Base-by-base conservation (phyloP, 1,139 yeast species). In the Taphrina communis region DNA sequence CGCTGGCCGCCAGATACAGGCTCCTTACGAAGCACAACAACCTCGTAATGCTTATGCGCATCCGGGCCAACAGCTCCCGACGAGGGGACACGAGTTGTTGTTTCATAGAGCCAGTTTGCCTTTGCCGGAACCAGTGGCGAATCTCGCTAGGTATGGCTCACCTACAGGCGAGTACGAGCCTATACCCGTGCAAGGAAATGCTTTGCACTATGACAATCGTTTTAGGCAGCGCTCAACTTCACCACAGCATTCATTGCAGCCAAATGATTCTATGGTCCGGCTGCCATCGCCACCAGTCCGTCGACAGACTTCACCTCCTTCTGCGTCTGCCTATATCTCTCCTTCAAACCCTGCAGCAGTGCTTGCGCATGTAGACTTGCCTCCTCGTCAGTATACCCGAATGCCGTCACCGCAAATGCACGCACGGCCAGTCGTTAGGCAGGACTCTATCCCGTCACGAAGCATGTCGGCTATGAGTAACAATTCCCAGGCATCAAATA, bases 271-370 rank as follows among this genome's bases (percentile, higher is more conserved):
- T 35, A 7, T 36, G 14, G 31, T 31, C 6, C 2, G 53, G 25
- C 2, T 58, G 12, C 62, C 62, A n/a, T 42, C 62, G n/a, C 62
- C 62, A 12, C 62, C 62, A 42, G 44, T 31, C 11, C 62, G 62
- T 21, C 38, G 42, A 8, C 53, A 58, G 36, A 56, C 36, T n/a
- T 17, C 35, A 11, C 42, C 57, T 11, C 42, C 12, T 35, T 17
- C 48, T 25, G 14, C 55, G 14, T 50, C 36, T 11, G 38, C 36
- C 38, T 21, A 11, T n/a, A 21, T 3, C n/a, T 50, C 55, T n/a
- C 42, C 57, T 8, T 42, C 31, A 35, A 19, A 21, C 11, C 21
- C 38, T 1, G 42, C 58, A 53, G 58, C 58, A 19, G 25, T 53
- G 11, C 58, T 31, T 8, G 58, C 19, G 14, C n/a, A 36, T 35